Evolutionary conservation across 1,284 basidiomycete species (phyloP).

Genomic region (Melampsora americana): DNA sequence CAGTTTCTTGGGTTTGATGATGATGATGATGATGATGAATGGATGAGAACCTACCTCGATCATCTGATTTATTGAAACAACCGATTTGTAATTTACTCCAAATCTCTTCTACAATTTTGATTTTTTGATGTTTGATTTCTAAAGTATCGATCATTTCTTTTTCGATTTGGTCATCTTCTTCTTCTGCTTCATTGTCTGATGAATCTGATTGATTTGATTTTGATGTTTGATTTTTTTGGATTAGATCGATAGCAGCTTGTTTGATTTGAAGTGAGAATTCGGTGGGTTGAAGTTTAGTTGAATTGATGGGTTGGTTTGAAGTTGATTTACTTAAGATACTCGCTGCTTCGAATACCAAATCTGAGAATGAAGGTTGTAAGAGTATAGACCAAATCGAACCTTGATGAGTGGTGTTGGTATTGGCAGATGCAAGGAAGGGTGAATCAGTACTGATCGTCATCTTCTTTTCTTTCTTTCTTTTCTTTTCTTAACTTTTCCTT

Average conservation of each 20-base stretch:
- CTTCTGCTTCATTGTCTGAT: too few species aligned
- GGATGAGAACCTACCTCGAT: slow-evolving; percentile 26
- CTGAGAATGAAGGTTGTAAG: slow-evolving; percentile 35
- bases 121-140: slow-evolving; percentile 28
- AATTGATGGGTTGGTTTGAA: neutral
- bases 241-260: slow-evolving; percentile 27
- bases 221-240: neutral
- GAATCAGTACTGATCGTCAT: slow-evolving; percentile 24
- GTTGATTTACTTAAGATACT: slow-evolving; percentile 30
- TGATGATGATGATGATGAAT: neutral
- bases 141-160: slow-evolving; percentile 22
- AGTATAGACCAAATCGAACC: slow-evolving; percentile 41
- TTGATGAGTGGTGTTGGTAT: slow-evolving; percentile 24
- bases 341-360: slow-evolving; percentile 40
- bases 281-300: slow-evolving; percentile 25
- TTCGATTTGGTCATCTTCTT: neutral
- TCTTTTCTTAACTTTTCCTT: too few species aligned
- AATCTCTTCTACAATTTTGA: slow-evolving; percentile 27
- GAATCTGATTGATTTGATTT: too few species aligned
- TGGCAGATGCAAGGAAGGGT: slow-evolving; percentile 34
- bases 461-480: too few species aligned
- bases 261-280: slow-evolving; percentile 38
- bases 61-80: slow-evolving; percentile 41
- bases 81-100: slow-evolving; percentile 31
- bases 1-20: neutral